phyloP scores from a whole-genome alignment of 805 yeast genomes.

The Starmerella ratchasimensis region DNA sequence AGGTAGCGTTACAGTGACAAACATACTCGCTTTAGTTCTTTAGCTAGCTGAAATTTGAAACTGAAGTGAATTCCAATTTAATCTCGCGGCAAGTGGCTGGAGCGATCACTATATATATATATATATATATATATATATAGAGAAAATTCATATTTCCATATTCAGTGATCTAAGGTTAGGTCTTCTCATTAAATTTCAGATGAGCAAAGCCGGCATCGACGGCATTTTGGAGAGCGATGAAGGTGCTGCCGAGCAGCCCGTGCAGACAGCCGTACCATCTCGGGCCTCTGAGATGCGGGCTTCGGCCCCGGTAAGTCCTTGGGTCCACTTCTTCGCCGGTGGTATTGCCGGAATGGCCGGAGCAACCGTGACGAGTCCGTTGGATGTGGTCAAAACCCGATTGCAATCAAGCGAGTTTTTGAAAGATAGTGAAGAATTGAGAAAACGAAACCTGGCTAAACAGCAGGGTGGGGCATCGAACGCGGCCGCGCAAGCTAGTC shows the following conservation, averaged over 20 bases:
- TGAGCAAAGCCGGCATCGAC: slow-evolving; percentile 5
- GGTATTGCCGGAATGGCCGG: slow-evolving; percentile 94
- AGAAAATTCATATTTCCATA: too few species aligned
- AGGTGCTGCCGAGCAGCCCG: slow-evolving; percentile 13
- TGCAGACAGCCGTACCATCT: slow-evolving; percentile 7
- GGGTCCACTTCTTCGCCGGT: slow-evolving; percentile 36
- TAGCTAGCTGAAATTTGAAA: too few species aligned
- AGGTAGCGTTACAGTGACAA: too few species aligned
- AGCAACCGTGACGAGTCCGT: slow-evolving; percentile 83
- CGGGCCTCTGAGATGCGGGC: not conserved
- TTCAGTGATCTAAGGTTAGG: too few species aligned
- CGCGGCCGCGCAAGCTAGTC: not conserved
- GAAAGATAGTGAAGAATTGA: too few species aligned
- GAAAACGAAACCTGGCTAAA: not conserved
- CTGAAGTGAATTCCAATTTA: too few species aligned
- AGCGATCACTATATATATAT: not conserved
- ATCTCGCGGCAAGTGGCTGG: too few species aligned
- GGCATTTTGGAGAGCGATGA: slow-evolving; percentile 14
- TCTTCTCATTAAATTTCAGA: not conserved
- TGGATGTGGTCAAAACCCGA: slow-evolving; percentile 92
- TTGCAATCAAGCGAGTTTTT: slow-evolving; percentile 80
- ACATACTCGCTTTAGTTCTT: too few species aligned
- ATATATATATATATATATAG: too few species aligned
- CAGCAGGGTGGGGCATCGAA: slow-evolving; percentile 5
- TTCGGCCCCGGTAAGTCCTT: slow-evolving; percentile 30